A percentile compares a stretch with the other conserved stretches of the same genome.
Conservation (phyloP, 345 rosid genomes). For the Isatis tinctoria region DNA sequence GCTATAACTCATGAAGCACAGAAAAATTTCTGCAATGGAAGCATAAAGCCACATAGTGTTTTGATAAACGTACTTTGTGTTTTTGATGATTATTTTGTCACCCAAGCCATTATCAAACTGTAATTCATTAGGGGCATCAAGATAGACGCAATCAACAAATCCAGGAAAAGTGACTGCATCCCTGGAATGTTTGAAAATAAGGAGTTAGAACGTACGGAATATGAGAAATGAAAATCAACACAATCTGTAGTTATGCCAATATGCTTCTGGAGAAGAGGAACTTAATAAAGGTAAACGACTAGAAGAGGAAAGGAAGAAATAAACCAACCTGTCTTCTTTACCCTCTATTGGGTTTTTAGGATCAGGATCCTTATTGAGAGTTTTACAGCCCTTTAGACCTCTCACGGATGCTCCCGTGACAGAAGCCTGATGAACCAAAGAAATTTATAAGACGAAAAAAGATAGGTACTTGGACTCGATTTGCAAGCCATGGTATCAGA, state of each 20-base stretch:
- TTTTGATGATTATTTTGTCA: slow-evolving; percentile 52
- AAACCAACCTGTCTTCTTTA: slow-evolving; percentile 72
- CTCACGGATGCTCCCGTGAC: slow-evolving; percentile 60
- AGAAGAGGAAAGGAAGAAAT: neutral
- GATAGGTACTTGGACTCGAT: neutral
- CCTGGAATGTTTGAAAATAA: slow-evolving; percentile 40
- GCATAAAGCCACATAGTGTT: slow-evolving; percentile 1
- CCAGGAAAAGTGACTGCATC: slow-evolving; percentile 79
- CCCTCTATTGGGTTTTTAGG: slow-evolving; percentile 78
- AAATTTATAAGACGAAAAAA: neutral
- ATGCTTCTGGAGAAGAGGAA: neutral
- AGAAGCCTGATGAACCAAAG: slow-evolving; percentile 61
- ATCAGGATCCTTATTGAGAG: slow-evolving; percentile 88
- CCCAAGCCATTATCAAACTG: slow-evolving; percentile 88
- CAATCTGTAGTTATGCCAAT: neutral
- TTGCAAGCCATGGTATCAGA: slow-evolving; percentile 10
- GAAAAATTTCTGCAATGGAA: neutral
- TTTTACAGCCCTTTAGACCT: slow-evolving; percentile 88
- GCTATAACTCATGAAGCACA: neutral
- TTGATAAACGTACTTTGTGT: slow-evolving; percentile 52
- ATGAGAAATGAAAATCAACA: neutral
- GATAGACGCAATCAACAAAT: slow-evolving; percentile 85
- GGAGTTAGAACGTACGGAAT: no score
- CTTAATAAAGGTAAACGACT: neutral
- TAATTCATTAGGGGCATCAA: slow-evolving; percentile 59